Base-by-base conservation (phyloP, 495 filamentous ascomycete genomes). In the Talaromyces nanjingensis region DNA sequence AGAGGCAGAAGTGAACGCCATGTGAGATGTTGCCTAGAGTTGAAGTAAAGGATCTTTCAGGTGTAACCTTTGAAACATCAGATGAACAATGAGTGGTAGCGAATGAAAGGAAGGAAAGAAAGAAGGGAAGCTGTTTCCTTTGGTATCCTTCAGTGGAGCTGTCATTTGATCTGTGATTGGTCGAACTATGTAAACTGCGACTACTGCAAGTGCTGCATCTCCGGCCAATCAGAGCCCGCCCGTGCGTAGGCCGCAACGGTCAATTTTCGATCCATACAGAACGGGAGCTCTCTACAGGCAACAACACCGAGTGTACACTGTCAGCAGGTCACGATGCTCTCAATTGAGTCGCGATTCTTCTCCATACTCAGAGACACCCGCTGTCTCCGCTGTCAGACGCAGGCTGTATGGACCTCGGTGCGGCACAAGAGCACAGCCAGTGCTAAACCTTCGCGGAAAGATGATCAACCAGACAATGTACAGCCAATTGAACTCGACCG, bases 401-500 rank as follows among this genome's bases (percentile, higher is more conserved):
- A 73, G 69, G 70, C 68, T 63, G 63, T 68, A 20, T 39, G 66
- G 31, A 39, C 59, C n/a, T 57, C 72, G 7, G 16, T 52, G 58
- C 74, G 69, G 57, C 66, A 68, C 31, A 70, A 60, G 60, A 70
- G 65, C 24, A 49, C 59, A 25, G 9, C 37, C 52, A 60, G 55
- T 66, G 63, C 22, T 67, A 52, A 33, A 7, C 56, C 31, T 4
- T 60, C 25, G n/a, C 16, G 42, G n/a, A 49, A 62, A 12, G 42
- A 53, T 14, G 42, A 53, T 24, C 14, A 27, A 24, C 34, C 79
- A 59, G 73, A 86, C 54, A 76, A 82, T 14, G 89, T 89, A 72
- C 84, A 81, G 16, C 91, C 89, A 22, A 87, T 84, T 60, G 82
- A 84, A 22, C 83, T 98, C 18, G 76, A 83, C 57, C 85, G 91